Conservation (phyloP, 2,329 filamentous ascomycete species). For the Microdochium bolleyi region DNA sequence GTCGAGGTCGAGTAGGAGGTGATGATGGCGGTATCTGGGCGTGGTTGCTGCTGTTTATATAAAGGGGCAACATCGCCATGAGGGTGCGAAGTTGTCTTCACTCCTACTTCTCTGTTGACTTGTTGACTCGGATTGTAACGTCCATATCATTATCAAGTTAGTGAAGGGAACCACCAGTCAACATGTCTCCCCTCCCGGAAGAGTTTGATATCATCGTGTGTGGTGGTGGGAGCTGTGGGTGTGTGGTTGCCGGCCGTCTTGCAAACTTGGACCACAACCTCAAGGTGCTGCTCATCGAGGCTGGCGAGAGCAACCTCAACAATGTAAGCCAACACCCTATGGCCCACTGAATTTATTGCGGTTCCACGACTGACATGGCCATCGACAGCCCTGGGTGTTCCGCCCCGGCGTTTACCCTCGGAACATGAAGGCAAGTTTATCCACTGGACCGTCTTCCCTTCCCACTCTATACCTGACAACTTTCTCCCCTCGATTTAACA, state of each 20-base stretch:
- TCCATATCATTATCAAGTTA: no score
- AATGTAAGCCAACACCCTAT: slow-evolving; percentile 29
- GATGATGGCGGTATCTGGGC: no score
- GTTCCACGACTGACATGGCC: neutral
- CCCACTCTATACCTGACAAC: neutral
- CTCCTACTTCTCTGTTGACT: no score
- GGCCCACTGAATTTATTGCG: neutral
- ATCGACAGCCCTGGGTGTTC: slow-evolving; percentile 55
- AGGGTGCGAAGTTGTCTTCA: no score
- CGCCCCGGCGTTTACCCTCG: slow-evolving; percentile 69
- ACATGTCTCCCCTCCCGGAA: slow-evolving; percentile 48
- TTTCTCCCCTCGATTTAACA: neutral
- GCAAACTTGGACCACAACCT: slow-evolving; percentile 66
- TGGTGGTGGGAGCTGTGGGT: slow-evolving; percentile 62
- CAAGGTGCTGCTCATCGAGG: slow-evolving; percentile 47
- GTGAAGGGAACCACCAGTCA: neutral
- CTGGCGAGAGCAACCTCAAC: slow-evolving; percentile 47
- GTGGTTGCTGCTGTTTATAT: no score
- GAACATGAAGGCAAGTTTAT: slow-evolving; percentile 48
- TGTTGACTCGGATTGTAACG: no score
- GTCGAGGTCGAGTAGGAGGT: no score
- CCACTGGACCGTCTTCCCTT: neutral
- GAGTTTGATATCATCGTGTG: slow-evolving; percentile 78
- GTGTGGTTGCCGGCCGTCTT: slow-evolving; percentile 50
- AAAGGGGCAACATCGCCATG: no score